Evolutionary conservation across 371 early-diverging fungal species (phyloP).

Genomic region (Basidiobolus meristosporus): DNA sequence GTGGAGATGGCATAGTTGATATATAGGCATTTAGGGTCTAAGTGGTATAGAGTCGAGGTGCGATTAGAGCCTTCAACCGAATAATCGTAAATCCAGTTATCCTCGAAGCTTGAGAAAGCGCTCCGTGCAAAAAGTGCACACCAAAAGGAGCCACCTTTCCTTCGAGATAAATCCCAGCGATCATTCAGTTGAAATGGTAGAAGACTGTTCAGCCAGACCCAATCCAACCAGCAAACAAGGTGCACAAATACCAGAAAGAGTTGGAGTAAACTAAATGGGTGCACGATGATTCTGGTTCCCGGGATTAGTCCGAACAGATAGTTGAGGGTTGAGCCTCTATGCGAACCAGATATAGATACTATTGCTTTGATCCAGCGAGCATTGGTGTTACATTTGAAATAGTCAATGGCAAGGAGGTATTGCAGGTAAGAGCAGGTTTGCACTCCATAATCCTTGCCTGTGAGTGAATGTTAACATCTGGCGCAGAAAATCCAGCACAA

Average conservation of each 20-base stretch:
- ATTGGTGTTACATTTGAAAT: constrained; percentile 3
- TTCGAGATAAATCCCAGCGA: background rate
- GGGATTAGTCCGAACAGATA: constrained; percentile 6
- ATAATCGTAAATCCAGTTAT: constrained; percentile 7
- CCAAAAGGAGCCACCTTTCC: constrained; percentile 3
- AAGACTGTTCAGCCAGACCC: background rate
- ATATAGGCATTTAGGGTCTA: constrained; percentile 3
- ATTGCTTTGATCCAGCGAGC: constrained; percentile 6
- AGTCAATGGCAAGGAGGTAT: constrained; percentile 5
- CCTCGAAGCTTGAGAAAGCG: constrained; percentile 1
- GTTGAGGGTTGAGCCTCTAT: constrained; percentile 5
- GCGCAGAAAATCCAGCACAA: too few species aligned
- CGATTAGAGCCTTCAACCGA: constrained; percentile 5
- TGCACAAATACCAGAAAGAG: constrained; percentile 4
- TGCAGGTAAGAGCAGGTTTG: constrained; percentile 6
- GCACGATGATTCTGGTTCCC: constrained; percentile 3
- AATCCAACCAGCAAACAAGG: constrained; percentile 4
- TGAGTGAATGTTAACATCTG: background rate
- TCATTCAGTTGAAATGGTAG: constrained; percentile 2
- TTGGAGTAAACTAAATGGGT: constrained; percentile 4
- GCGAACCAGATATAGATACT: constrained; percentile 4
- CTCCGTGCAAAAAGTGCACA: constrained; percentile 5
- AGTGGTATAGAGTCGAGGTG: background rate
- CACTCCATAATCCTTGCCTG: constrained; percentile 7
- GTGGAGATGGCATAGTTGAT: constrained; percentile 4